phyloP scores from a whole-genome alignment of 805 yeast species.

The Maudiozyma bulderi region DNA sequence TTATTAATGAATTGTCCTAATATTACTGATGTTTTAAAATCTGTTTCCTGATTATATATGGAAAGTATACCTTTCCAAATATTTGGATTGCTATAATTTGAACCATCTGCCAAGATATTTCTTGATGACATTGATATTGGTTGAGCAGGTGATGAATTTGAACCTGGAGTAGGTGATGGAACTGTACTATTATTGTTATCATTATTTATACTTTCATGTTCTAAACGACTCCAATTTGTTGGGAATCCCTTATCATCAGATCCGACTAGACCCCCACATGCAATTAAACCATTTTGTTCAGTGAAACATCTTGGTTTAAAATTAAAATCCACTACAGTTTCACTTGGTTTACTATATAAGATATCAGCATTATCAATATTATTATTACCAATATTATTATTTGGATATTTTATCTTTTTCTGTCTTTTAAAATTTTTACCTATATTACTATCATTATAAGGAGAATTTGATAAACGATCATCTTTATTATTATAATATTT shows the following conservation, averaged over 20 bases:
- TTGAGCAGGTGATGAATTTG: conserved; percentile 13
- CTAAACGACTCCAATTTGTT: conserved; percentile 19
- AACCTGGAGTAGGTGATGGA: neutral
- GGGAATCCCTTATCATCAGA: conserved; percentile 28
- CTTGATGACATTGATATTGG: conserved; percentile 25
- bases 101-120: conserved; percentile 19
- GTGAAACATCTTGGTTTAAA: conserved; percentile 66
- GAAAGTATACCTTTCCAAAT: conserved; percentile 44
- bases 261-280: conserved; percentile 45
- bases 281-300: conserved; percentile 42
- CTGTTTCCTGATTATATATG: conserved; percentile 38
- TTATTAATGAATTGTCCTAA: conserved; percentile 81
- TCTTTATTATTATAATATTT: no score
- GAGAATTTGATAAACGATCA: conserved; percentile 3
- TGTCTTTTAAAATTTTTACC: conserved; percentile 4
- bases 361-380: neutral
- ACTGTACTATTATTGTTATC: conserved; percentile 10
- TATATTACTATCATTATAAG: no score
- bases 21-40: conserved; percentile 40
- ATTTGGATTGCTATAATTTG: conserved; percentile 24
- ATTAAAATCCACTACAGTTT: conserved; percentile 40
- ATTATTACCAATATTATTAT: neutral
- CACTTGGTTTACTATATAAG: conserved; percentile 15
- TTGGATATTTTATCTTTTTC: neutral
- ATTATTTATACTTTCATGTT: neutral